Conservation (phyloP, 768 basidiomycete genomes). For the Chiua virens region DNA sequence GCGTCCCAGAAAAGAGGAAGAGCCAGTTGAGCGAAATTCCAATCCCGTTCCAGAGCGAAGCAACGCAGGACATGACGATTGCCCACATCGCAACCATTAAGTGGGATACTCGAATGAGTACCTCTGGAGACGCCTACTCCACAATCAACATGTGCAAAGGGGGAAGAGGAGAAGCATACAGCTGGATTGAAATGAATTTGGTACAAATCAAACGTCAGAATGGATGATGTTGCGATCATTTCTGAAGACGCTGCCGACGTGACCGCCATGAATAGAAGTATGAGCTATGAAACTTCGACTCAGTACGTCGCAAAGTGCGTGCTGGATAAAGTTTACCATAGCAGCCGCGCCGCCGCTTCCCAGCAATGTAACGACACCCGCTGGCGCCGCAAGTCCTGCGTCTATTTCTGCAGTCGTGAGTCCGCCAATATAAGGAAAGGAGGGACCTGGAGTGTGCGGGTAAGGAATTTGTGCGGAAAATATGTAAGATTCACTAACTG, state of each 20-base stretch:
- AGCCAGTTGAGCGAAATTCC: slow-evolving; percentile 22
- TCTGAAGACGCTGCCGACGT: slow-evolving; percentile 35
- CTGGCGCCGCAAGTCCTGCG: slow-evolving; percentile 37
- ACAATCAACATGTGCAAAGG: not conserved
- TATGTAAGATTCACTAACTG: not conserved
- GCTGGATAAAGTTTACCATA: slow-evolving; percentile 22
- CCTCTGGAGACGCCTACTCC: slow-evolving; percentile 16
- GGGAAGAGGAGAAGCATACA: slow-evolving; percentile 4
- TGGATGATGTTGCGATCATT: slow-evolving; percentile 37
- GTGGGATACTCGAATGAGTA: slow-evolving; percentile 25
- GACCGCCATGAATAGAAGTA: slow-evolving; percentile 37
- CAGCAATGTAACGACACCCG: slow-evolving; percentile 33
- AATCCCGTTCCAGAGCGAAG: slow-evolving; percentile 27
- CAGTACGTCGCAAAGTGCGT: not conserved
- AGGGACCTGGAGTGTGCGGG: slow-evolving; percentile 31
- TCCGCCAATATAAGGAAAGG: slow-evolving; percentile 37
- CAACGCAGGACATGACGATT: slow-evolving; percentile 23
- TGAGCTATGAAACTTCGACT: slow-evolving; percentile 15
- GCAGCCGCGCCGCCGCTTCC: slow-evolving; percentile 37
- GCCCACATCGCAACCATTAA: slow-evolving; percentile 26
- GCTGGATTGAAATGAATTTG: slow-evolving; percentile 29
- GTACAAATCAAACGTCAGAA: slow-evolving; percentile 38
- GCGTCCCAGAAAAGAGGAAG: slow-evolving; percentile 19
- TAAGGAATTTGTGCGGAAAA: not conserved
- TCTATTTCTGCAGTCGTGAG: slow-evolving; percentile 29